phyloP scores from a whole-genome alignment of 2,329 filamentous ascomycete genomes.

The Scedosporium aurantiacum region DNA sequence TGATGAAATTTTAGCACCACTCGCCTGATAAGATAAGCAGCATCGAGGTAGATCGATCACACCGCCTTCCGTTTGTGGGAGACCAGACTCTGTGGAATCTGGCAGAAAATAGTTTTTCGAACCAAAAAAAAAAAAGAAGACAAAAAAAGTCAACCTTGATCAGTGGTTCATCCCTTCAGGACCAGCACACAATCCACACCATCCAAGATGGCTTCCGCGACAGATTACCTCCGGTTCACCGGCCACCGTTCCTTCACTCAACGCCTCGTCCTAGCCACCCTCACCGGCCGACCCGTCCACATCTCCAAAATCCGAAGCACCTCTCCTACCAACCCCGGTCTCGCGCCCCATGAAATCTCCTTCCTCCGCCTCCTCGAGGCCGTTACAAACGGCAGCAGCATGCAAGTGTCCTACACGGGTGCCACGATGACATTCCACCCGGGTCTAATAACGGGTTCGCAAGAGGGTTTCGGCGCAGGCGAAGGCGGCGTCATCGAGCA shows the following conservation, averaged over 20 bases:
- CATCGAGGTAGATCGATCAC: not conserved
- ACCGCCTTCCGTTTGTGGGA: not conserved
- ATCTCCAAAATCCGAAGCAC: slow-evolving; percentile 88
- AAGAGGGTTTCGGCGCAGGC: slow-evolving; percentile 60
- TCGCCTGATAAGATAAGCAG: slow-evolving; percentile 4
- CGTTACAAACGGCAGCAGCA: slow-evolving; percentile 86
- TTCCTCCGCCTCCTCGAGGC: slow-evolving; percentile 90
- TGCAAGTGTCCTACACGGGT: slow-evolving; percentile 94
- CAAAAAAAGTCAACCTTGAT: not conserved
- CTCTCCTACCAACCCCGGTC: slow-evolving; percentile 76
- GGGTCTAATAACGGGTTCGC: slow-evolving; percentile 79
- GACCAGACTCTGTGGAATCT: not conserved
- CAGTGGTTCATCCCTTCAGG: not conserved
- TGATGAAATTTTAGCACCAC: not conserved
- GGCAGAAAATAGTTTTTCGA: slow-evolving; percentile 7
- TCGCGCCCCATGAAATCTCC: slow-evolving; percentile 86
- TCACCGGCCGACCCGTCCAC: slow-evolving; percentile 80
- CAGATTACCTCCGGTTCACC: slow-evolving; percentile 63
- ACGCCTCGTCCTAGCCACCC: slow-evolving; percentile 78
- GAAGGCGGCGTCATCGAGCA: slow-evolving; percentile 69
- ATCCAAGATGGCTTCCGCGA: slow-evolving; percentile 21
- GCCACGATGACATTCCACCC: slow-evolving; percentile 88
- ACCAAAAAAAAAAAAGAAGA: not conserved
- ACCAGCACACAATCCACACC: not conserved
- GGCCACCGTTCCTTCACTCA: slow-evolving; percentile 73